Conservation (phyloP, 148 eudicot genomes). For the Fagopyrum tataricum region DNA sequence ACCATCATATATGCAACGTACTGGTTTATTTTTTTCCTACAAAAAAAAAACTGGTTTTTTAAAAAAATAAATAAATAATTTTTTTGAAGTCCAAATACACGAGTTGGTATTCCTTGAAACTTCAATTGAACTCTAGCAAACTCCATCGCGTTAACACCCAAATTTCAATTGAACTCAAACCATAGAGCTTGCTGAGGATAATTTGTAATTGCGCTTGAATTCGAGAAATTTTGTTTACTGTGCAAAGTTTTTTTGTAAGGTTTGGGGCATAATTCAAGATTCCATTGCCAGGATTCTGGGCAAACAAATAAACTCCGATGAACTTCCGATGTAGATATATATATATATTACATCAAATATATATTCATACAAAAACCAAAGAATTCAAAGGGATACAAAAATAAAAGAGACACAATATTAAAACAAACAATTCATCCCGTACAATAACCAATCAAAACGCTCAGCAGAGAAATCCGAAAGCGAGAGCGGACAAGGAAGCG, state of each 20-base stretch:
- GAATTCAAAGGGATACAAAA: neutral
- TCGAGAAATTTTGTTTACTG: too few relatives aligned
- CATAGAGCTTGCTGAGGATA: too few relatives aligned
- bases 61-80: too few relatives aligned
- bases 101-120: too few relatives aligned
- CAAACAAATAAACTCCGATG: neutral
- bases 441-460: neutral
- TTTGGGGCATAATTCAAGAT: neutral
- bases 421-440: neutral
- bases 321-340: neutral
- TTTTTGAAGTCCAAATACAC: too few relatives aligned
- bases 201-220: too few relatives aligned
- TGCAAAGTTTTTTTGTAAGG: neutral
- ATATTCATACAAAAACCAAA: neutral
- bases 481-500: conserved; percentile 4
- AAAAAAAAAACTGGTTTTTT: too few relatives aligned
- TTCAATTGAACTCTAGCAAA: too few relatives aligned
- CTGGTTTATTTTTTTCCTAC: too few relatives aligned
- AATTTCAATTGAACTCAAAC: too few relatives aligned
- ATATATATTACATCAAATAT: neutral
- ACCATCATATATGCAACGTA: too few relatives aligned
- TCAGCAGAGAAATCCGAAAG: conserved; percentile 1
- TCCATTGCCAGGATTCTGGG: neutral
- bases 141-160: too few relatives aligned
- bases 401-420: neutral